Evolutionary conservation across 2,329 filamentous ascomycete genomes (phyloP).

Genomic region (Phyllosticta capitalensis): DNA sequence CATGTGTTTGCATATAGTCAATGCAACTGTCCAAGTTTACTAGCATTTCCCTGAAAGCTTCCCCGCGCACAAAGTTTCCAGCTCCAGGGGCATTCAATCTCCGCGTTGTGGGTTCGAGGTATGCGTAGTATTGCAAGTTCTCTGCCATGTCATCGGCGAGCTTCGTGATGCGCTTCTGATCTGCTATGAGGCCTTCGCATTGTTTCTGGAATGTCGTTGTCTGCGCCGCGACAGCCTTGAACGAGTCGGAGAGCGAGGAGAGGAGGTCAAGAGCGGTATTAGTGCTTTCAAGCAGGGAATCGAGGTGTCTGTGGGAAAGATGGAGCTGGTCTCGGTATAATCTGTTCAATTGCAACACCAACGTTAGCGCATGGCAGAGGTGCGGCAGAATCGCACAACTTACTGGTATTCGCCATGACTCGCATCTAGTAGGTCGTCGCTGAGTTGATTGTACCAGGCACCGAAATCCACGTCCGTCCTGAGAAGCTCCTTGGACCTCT

Average conservation of each 20-base stretch:
- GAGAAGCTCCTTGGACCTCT: constrained; percentile 33
- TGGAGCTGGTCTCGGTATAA: constrained; percentile 73
- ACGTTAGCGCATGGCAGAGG: neutral
- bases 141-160: constrained; percentile 78
- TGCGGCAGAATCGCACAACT: constrained; percentile 20
- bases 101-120: constrained; percentile 82
- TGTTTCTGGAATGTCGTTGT: constrained; percentile 89
- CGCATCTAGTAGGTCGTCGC: constrained; percentile 63
- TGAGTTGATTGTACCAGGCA: constrained; percentile 49
- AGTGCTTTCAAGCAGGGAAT: constrained; percentile 67
- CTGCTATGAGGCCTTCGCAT: constrained; percentile 76
- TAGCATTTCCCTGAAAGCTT: constrained; percentile 81
- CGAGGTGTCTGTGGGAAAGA: constrained; percentile 72
- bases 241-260: constrained; percentile 71
- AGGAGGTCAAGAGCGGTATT: constrained; percentile 66
- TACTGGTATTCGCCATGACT: constrained; percentile 81
- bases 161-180: constrained; percentile 68
- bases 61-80: constrained; percentile 71
- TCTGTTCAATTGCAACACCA: constrained; percentile 31
- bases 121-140: constrained; percentile 90
- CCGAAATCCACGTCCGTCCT: constrained; percentile 52
- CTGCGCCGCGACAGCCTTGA: constrained; percentile 77
- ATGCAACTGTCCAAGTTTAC: constrained; percentile 82
- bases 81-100: constrained; percentile 88
- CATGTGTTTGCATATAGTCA: constrained; percentile 82